Evolutionary conservation across 2,329 filamentous ascomycete genomes (phyloP).

Genomic region (Nigrospora osmanthi): DNA sequence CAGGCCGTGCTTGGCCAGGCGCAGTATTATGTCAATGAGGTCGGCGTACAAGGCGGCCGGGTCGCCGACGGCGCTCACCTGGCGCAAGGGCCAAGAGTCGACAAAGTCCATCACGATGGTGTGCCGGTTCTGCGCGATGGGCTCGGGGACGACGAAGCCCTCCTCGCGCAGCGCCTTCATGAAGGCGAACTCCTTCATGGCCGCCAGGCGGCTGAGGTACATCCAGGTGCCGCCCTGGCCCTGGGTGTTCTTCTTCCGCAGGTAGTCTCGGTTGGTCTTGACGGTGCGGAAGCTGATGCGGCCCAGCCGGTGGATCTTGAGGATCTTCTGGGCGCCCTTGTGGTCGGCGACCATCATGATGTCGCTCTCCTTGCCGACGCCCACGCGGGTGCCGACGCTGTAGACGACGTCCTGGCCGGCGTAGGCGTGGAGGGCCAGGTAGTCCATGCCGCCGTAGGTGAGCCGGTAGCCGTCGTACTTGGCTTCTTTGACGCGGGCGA

Average conservation of each 20-base stretch:
- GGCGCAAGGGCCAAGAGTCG: constrained; percentile 84
- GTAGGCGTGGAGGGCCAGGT: constrained; percentile 89
- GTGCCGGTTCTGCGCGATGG: constrained; percentile 83
- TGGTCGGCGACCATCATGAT: constrained; percentile 89
- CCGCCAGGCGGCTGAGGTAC: constrained; percentile 90
- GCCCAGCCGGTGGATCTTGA: constrained; percentile 94
- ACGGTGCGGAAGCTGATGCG: constrained; percentile 96
- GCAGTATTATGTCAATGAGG: constrained; percentile 77
- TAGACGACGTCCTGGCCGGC: constrained; percentile 74
- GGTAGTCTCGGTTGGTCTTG: constrained; percentile 92
- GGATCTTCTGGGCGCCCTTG: constrained; percentile 66
- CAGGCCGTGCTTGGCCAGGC: constrained; percentile 75
- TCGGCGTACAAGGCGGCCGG: constrained; percentile 86
- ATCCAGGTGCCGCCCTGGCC: constrained; percentile 77
- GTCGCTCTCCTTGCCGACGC: constrained; percentile 95
- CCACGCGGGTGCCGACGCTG: constrained; percentile 89
- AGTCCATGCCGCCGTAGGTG: constrained; percentile 94
- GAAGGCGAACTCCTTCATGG: constrained; percentile 90
- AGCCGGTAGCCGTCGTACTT: constrained; percentile 96
- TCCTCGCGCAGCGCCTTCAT: constrained; percentile 80
- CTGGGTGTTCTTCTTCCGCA: constrained; percentile 57
- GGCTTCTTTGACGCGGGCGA: constrained; percentile 88
- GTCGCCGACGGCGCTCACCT: constrained; percentile 77
- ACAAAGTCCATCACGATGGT: constrained; percentile 94
- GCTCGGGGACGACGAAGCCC: constrained; percentile 83